Base-by-base conservation (phyloP, 768 basidiomycete genomes). In the Pholiota microspora region DNA sequence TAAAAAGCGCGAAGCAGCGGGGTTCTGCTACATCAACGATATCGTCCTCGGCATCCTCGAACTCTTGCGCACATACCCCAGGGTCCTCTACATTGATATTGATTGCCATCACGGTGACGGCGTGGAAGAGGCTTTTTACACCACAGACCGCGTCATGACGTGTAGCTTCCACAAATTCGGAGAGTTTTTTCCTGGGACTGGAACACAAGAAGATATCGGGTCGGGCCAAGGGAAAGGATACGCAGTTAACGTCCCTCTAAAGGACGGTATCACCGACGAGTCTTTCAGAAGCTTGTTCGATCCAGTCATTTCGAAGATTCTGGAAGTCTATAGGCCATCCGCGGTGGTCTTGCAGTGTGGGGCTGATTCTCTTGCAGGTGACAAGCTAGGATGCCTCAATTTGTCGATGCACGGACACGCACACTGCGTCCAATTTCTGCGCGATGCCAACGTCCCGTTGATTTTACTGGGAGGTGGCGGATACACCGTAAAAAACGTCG, bases 41-140 rank as follows among this genome's bases (percentile, higher is more conserved):
- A 99, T 98, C 66, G 94, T 97, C 0, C 85, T 98, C 25, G 89
- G 86, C 38, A 97, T 98, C 42, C 80, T 99, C 44, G 96, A 97
- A 69, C 84, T 99, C 4, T 75, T 96, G 27, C 84, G 94, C 60
- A 84, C 77, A 54, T 85, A 85, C 64, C 79, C 91, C 3, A 86
- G 97, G 50, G 96, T 99, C 13, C 75, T 99, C 35, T 98, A 99
- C 68, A 88, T 99, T 70, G 96, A 99, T 72, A 94, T 98, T 55
- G 97, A 98, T 71, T 94, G 94, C 49, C 97, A 98, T 68, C 97
- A 99, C 68, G 96, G 97, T 12, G 97, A 98, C 66, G 96, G 96
- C 15, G 97, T 98, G 28, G 97, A 99, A 66, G 97, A 98, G 67
- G 97, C 96, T 2, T 98, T 98, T 75, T 98, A 97, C 69, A 95